Base-by-base conservation (phyloP, 1,139 yeast genomes). In the Protomyces arabidopsidicola region DNA sequence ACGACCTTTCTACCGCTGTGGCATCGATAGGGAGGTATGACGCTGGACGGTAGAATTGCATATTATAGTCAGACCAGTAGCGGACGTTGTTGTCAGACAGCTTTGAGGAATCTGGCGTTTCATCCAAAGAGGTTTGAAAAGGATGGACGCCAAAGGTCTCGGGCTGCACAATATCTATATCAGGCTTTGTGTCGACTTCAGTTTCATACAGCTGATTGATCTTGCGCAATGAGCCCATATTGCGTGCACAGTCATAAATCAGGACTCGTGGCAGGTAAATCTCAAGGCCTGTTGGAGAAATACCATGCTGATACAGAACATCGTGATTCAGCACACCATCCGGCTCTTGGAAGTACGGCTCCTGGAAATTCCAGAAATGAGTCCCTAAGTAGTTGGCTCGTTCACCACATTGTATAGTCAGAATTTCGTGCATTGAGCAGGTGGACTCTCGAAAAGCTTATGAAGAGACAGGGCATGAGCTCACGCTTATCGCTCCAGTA, bases 21-120 rank as follows among this genome's bases (percentile, higher is more conserved):
- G 62, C 24, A 27, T 58, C 55, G 52, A 58, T 52, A n/a, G 77
- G 59, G 81, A 76, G 65, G 16, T 87, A 76, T 1, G 86, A 80
- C 27, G 76, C 75, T 0, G 97, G 95, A 64, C 82, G 81, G 70
- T 84, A 84, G 20, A 88, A 81, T 65, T 90, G 80, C 69, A 84
- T 82, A 57, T 86, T 80, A 72, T 86, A 90, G 73, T 90, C 97
- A 0, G 93, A 80, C 98, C 98, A 93, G 71, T 82, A 88, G 50
- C 74, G 74, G 0, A 90, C 82, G 60, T 81, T 81, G 0, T 70
- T 70, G 0, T 70, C 69, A 2, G 73, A 73, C 55, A 88, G 74
- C 18, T 50, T 14, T 34, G 24, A 24, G 3, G 65, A 60, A 2
- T 74, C 70, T 3, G 71, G 67, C 18, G 63, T 64, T 14, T 66